Evolutionary conservation across 352 stramenopile species (phyloP).

Genomic region (Aphanomyces astaci): DNA sequence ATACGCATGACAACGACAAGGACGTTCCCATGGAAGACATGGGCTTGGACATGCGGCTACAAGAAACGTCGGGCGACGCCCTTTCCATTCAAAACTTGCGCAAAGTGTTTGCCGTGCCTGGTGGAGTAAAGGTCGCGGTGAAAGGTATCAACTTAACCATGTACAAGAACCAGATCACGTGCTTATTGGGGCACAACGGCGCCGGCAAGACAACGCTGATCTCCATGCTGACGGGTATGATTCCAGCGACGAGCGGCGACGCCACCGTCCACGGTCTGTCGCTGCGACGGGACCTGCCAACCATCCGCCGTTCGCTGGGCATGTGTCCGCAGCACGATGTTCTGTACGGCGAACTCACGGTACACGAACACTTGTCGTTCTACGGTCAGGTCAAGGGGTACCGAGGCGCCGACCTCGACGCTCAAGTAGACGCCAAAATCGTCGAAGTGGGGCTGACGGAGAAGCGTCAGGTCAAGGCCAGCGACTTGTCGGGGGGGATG

Average conservation of each 20-base stretch:
- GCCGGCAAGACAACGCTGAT: constrained; percentile 75
- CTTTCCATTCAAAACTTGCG: constrained; percentile 29
- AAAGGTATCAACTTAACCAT: constrained; percentile 55
- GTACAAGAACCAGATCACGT: constrained; percentile 78
- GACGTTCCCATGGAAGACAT: constrained; percentile 19
- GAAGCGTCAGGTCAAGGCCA: constrained; percentile 61
- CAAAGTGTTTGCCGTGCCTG: constrained; percentile 41
- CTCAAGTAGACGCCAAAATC: constrained; percentile 38
- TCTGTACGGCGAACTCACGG: constrained; percentile 93
- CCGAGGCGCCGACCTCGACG: constrained; percentile 23
- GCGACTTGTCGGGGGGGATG: constrained; percentile 84
- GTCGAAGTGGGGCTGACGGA: constrained; percentile 83
- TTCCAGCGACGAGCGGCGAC: constrained; percentile 38
- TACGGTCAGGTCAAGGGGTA: constrained; percentile 90
- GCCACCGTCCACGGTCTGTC: constrained; percentile 46
- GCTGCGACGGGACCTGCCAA: constrained; percentile 59
- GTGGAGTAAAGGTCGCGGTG: constrained; percentile 53
- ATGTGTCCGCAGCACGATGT: constrained; percentile 97
- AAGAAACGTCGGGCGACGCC: constrained; percentile 21
- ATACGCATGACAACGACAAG: not conserved
- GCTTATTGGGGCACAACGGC: constrained; percentile 67
- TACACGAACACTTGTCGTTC: constrained; percentile 94
- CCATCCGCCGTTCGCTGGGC: constrained; percentile 87
- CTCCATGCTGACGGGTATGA: constrained; percentile 65
- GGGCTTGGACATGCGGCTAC: constrained; percentile 1